phyloP scores from a whole-genome alignment of 202 grass and related monocot species.

The Cymbopogon flexuosus region DNA sequence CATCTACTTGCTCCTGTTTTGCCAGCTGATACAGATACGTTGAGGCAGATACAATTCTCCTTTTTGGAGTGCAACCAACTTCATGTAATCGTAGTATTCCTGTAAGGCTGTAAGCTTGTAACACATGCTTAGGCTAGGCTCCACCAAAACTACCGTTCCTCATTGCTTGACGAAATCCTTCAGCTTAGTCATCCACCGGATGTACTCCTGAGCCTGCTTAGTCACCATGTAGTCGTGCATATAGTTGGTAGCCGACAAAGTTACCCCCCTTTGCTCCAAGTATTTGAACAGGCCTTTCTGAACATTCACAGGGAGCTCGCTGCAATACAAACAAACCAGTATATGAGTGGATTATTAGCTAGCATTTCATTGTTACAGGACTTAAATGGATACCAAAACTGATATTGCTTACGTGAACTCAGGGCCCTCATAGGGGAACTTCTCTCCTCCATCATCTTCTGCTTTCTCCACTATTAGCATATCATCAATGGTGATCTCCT shows the following conservation, averaged over 20 bases:
- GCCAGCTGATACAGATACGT: neutral
- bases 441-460: slow-evolving; percentile 38
- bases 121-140: slow-evolving; percentile 27
- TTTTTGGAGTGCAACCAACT: neutral
- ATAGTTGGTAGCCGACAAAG: slow-evolving; percentile 67
- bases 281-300: slow-evolving; percentile 95
- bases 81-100: neutral
- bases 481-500: slow-evolving; percentile 86
- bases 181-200: slow-evolving; percentile 78
- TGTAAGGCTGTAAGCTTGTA: slow-evolving; percentile 1
- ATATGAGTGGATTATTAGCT: neutral
- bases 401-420: slow-evolving; percentile 64
- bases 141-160: slow-evolving; percentile 34
- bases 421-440: slow-evolving; percentile 73
- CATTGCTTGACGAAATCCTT: slow-evolving; percentile 64
- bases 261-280: slow-evolving; percentile 68
- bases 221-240: slow-evolving; percentile 94
- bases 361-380: neutral
- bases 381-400: neutral
- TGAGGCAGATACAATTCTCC: neutral
- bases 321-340: slow-evolving; percentile 18
- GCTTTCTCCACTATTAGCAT: slow-evolving; percentile 61
- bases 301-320: slow-evolving; percentile 83
- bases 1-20: neutral
- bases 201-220: slow-evolving; percentile 78